phyloP scores from a whole-genome alignment of 768 basidiomycete species.

The Pisolithus orientalis region DNA sequence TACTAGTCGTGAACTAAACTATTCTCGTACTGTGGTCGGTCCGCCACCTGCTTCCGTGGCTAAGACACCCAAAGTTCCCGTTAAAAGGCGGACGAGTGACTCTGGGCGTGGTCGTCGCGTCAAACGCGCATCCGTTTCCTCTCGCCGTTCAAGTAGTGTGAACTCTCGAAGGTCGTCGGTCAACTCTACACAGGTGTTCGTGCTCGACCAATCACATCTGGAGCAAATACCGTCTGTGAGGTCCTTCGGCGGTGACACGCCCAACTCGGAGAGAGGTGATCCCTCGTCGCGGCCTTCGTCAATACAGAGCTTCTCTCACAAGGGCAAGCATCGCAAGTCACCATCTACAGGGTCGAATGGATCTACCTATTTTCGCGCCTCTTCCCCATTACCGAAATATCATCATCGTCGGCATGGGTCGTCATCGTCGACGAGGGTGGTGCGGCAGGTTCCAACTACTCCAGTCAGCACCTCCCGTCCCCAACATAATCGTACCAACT shows the following conservation, averaged over 20 bases:
- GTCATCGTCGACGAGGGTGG: constrained; percentile 76
- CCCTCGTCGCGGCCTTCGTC: constrained; percentile 78
- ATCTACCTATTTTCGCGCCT: constrained; percentile 54
- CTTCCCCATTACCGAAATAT: constrained; percentile 71
- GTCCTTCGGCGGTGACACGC: constrained; percentile 77
- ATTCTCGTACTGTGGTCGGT: constrained; percentile 20
- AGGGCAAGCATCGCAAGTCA: constrained; percentile 62
- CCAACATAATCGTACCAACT: constrained; percentile 66
- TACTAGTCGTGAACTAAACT: constrained; percentile 16
- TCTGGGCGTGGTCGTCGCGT: constrained; percentile 43
- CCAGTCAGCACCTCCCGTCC: constrained; percentile 29
- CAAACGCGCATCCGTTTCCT: constrained; percentile 69
- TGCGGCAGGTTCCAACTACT: constrained; percentile 52
- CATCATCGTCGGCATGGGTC: constrained; percentile 77
- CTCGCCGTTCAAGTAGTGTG: constrained; percentile 85
- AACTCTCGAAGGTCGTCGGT: constrained; percentile 74
- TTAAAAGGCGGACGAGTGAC: constrained; percentile 49
- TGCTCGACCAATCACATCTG: constrained; percentile 51
- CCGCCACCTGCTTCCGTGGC: constrained; percentile 23
- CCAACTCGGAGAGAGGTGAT: constrained; percentile 80
- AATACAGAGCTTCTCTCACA: constrained; percentile 68
- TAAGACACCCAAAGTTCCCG: constrained; percentile 26
- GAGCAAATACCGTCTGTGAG: constrained; percentile 54
- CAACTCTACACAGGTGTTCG: constrained; percentile 38
- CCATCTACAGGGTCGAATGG: constrained; percentile 75